Evolutionary conservation across 257 asterid species (phyloP).

Genomic region (Capsicum pubescens): DNA sequence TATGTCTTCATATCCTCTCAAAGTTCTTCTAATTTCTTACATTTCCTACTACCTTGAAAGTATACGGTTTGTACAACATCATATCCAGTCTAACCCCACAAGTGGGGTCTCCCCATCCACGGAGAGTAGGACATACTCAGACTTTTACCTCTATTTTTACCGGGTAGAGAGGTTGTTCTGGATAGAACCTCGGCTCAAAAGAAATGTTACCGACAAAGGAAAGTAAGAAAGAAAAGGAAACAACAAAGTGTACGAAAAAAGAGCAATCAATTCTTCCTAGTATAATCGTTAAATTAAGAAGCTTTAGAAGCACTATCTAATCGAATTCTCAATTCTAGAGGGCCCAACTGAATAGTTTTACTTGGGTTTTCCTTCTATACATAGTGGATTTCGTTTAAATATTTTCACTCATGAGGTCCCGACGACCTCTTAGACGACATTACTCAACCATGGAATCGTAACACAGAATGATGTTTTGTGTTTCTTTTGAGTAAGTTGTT

Average conservation of each 20-base stretch:
- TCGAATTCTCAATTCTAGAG: conserved; percentile 14
- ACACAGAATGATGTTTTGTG: neutral
- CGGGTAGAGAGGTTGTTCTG: too few relatives aligned
- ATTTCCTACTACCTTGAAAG: neutral
- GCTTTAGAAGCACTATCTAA: neutral
- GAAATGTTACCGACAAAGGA: too few relatives aligned
- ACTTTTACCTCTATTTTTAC: too few relatives aligned
- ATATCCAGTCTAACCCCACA: too few relatives aligned
- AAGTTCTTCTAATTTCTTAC: neutral
- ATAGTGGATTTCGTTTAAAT: neutral
- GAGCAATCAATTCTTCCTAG: neutral
- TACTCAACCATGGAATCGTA: neutral
- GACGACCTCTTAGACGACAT: neutral
- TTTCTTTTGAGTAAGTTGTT: neutral
- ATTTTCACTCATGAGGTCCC: neutral
- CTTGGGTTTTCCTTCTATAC: neutral
- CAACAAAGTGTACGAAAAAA: neutral
- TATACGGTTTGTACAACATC: neutral
- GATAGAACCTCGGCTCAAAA: too few relatives aligned
- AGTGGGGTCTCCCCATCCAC: too few relatives aligned
- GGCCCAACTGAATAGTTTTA: neutral
- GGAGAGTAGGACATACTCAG: too few relatives aligned
- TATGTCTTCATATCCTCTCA: conserved; percentile 12
- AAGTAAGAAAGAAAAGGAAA: too few relatives aligned
- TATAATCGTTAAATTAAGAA: neutral